Evolutionary conservation across 202 grass and related monocot species (phyloP).

Genomic region (Schoenoplectus triqueter): DNA sequence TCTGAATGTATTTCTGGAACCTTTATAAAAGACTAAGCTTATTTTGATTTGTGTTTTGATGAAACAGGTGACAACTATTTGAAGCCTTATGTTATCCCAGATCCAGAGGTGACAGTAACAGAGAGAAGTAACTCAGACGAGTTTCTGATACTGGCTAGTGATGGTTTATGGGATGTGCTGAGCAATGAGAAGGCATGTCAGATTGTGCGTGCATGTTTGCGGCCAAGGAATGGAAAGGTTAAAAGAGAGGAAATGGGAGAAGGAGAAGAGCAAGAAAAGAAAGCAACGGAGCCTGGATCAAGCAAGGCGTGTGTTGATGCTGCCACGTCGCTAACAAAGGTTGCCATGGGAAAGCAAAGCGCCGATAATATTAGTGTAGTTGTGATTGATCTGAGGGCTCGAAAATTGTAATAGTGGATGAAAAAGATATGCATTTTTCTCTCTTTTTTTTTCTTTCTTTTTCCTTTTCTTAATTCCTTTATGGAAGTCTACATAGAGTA

Average conservation of each 20-base stretch:
- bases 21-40: neutral
- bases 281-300: slow-evolving; percentile 21
- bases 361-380: slow-evolving; percentile 73
- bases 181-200: slow-evolving; percentile 76
- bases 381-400: slow-evolving; percentile 59
- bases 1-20: neutral
- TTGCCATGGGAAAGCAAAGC: slow-evolving; percentile 60
- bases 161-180: slow-evolving; percentile 86
- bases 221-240: neutral
- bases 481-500: slow-evolving; percentile 8
- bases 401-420: slow-evolving; percentile 11
- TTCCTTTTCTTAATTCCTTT: neutral
- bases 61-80: slow-evolving; percentile 75
- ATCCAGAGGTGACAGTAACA: slow-evolving; percentile 80
- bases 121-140: slow-evolving; percentile 69
- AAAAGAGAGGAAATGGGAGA: neutral
- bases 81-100: slow-evolving; percentile 81
- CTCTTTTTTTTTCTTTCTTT: slow-evolving; percentile 12
- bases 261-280: slow-evolving; percentile 10
- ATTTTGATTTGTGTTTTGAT: neutral
- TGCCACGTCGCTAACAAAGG: slow-evolving; percentile 69
- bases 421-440: slow-evolving; percentile 27
- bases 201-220: slow-evolving; percentile 65
- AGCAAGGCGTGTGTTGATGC: slow-evolving; percentile 58
- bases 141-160: slow-evolving; percentile 87